These are phyloP conservation scores for Dendrobium nobile DNA, from an alignment of 106 monocot species.

Conservation along the genomic window DNA sequence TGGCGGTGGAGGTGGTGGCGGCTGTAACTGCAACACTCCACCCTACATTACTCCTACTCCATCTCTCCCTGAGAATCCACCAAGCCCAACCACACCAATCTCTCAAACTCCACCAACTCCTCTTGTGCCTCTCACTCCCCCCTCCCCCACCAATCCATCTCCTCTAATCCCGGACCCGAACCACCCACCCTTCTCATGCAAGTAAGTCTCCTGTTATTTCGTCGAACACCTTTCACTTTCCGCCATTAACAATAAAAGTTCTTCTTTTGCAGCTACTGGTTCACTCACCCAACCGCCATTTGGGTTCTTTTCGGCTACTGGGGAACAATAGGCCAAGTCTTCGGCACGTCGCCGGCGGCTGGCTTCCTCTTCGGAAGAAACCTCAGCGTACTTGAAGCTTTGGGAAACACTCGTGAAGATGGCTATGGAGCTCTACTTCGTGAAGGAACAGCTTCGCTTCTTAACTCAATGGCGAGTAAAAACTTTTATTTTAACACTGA, in stretches of 20 bases:
- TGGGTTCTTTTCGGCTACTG: slow-evolving; percentile 22
- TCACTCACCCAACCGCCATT: slow-evolving; percentile 13
- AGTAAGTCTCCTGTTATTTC: slow-evolving; percentile 1
- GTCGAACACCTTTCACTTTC: slow-evolving; percentile 3
- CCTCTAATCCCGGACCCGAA: slow-evolving; percentile 14
- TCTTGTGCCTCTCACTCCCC: not conserved
- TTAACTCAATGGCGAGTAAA: slow-evolving; percentile 18
- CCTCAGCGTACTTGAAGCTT: slow-evolving; percentile 17
- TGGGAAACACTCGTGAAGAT: slow-evolving; percentile 13
- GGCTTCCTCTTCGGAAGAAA: slow-evolving; percentile 13
- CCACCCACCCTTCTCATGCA: slow-evolving; percentile 12
- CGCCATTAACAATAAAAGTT: too few relatives aligned
- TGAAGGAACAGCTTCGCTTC: slow-evolving; percentile 16
- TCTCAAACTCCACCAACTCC: not conserved
- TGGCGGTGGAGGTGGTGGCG: slow-evolving; percentile 3
- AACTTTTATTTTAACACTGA: slow-evolving; percentile 13
- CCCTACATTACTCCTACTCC: not conserved
- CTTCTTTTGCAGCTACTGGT: slow-evolving; percentile 17
- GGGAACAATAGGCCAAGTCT: slow-evolving; percentile 17
- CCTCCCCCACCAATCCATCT: not conserved
- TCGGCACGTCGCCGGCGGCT: not conserved
- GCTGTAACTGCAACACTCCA: slow-evolving; percentile 17
- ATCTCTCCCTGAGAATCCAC: not conserved
- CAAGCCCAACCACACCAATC: not conserved
- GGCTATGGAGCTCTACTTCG: slow-evolving; percentile 16